Evolutionary conservation across 164 flowering plant genomes (phyloP).

Genomic region (Vitis rotundifolia): DNA sequence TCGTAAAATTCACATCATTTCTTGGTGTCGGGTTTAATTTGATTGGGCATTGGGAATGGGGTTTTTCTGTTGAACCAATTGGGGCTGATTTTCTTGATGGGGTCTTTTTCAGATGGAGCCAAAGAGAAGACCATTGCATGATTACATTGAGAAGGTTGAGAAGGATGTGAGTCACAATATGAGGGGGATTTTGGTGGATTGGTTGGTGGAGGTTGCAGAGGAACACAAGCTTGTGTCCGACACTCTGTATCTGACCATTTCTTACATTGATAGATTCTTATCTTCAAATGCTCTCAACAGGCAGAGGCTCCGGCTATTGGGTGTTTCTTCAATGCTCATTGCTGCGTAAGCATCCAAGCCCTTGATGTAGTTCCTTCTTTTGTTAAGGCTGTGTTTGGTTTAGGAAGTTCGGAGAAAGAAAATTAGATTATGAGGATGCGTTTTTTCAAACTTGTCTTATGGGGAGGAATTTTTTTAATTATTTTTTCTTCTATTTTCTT

Average conservation of each 20-base stretch:
- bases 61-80: neutral
- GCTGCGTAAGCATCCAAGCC: slow-evolving; percentile 64
- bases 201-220: slow-evolving; percentile 82
- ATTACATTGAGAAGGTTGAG: slow-evolving; percentile 58
- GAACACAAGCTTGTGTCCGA: slow-evolving; percentile 69
- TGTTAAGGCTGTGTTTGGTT: neutral
- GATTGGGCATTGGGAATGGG: neutral
- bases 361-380: neutral
- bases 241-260: slow-evolving; percentile 63
- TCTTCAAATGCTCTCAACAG: slow-evolving; percentile 45
- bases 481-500: neutral
- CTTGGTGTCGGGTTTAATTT: neutral
- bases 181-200: slow-evolving; percentile 71
- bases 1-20: too few relatives aligned
- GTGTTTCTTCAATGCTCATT: slow-evolving; percentile 84
- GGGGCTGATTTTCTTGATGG: slow-evolving; percentile 3
- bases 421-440: too few relatives aligned
- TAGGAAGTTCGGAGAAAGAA: too few relatives aligned
- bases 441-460: neutral
- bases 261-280: slow-evolving; percentile 61
- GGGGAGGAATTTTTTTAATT: neutral
- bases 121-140: slow-evolving; percentile 52
- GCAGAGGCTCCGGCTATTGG: slow-evolving; percentile 67
- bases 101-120: slow-evolving; percentile 37
- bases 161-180: slow-evolving; percentile 58